Conservation (phyloP, 1,284 basidiomycete species). For the Puccinia polysora region DNA sequence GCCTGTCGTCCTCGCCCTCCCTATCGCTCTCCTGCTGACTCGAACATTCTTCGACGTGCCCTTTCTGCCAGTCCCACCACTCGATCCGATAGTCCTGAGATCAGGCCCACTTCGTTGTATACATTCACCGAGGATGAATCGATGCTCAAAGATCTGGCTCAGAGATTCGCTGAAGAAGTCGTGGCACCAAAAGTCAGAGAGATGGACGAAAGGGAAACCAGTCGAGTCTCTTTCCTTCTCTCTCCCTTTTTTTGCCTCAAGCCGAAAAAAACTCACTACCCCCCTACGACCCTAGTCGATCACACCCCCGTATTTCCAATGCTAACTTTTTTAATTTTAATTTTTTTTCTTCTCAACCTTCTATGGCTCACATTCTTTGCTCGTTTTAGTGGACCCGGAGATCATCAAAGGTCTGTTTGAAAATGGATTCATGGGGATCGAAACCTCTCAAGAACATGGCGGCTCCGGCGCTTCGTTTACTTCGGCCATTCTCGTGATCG, state of each 20-base stretch:
- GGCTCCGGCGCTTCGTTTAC: constrained; percentile 90
- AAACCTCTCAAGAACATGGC: constrained; percentile 75
- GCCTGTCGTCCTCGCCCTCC: background rate
- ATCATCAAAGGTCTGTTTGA: constrained; percentile 89
- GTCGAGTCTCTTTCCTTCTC: constrained; percentile 8
- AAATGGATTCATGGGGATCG: constrained; percentile 98
- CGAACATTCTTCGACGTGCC: background rate
- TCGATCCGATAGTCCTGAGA: constrained; percentile 1
- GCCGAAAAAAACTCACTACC: too few species aligned
- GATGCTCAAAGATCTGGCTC: constrained; percentile 47
- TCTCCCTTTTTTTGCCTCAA: background rate
- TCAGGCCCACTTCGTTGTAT: constrained; percentile 22
- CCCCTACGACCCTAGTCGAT: too few species aligned
- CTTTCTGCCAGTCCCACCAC: background rate
- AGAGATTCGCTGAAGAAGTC: constrained; percentile 80
- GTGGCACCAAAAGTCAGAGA: constrained; percentile 83
- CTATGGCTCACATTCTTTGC: too few species aligned
- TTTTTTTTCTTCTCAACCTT: background rate
- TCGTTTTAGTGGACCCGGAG: constrained; percentile 70
- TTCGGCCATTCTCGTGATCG: constrained; percentile 90
- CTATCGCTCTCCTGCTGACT: background rate
- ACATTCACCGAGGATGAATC: constrained; percentile 38
- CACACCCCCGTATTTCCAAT: too few species aligned
- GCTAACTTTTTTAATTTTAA: too few species aligned
- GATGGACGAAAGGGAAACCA: constrained; percentile 96